Evolutionary conservation across 257 asterid genomes (phyloP), one percentile per base, ranked within the genome.

Genomic region (Catharanthus roseus): DNA sequence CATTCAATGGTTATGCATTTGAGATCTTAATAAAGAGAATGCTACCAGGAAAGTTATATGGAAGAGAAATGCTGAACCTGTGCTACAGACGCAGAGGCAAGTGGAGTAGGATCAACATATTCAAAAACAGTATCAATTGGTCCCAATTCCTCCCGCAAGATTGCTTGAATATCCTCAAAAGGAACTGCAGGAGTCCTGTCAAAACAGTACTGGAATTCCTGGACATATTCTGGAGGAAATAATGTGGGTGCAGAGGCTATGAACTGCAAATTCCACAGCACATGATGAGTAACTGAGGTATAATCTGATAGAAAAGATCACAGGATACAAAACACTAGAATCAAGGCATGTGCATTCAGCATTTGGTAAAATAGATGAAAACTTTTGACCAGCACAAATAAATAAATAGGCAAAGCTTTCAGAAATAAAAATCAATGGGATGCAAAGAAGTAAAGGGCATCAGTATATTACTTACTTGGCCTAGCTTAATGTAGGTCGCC

Each of bases 31-130:
- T 56, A 53, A 65, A 65, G 51, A 54, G 45, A 79, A 33, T 68
- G 41, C 4, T 5, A 65, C n/a, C 4, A 74, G 53, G 38, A 6
- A 36, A 60, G 66, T 0, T 36, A 15, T 4, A 53, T n/a, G 39
- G 45, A 72, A 47, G 65, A 31, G 36, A 28, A n/a, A 72, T 34
- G 68, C 49, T 28, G 33, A 77, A 93, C 99, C 97, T 93, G 99
- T 62, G 99, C 99, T 72, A 93, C 85, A 58, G 99, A 93, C n/a
- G 99, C 99, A 82, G 97, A 93, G 42, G 99, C 99, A 76, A 93
- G 10, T 62, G 99, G 97, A 1, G 88, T 84, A 54, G 97, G 97
- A 81, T 93, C 99, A 74, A 93, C 91, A 74, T 79, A 89, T 82
- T 93, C 97, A 73, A 91, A 93, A 53, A 86, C 80, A 28, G 84